Evolutionary conservation across 2,329 filamentous ascomycete species (phyloP).

Genomic region (Basipetospora sp.): DNA sequence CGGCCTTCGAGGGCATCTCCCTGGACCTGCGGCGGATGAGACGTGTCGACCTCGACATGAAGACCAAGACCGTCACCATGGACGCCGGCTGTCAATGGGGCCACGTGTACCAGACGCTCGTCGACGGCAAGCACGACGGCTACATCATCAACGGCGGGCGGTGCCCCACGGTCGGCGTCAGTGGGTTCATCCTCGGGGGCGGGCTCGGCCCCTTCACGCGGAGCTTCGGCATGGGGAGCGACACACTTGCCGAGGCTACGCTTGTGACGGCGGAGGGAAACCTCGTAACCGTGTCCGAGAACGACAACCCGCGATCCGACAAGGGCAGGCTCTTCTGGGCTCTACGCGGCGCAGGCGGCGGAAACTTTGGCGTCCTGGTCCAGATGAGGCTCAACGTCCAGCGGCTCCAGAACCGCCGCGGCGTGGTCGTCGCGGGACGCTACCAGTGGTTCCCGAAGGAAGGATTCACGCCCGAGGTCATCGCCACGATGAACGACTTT

Average conservation of each 20-base stretch:
- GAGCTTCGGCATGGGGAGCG: constrained; percentile 14
- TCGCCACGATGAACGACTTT: constrained; percentile 13
- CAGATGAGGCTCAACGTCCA: constrained; percentile 16
- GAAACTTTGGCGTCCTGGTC: constrained; percentile 25
- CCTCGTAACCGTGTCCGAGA: constrained; percentile 13
- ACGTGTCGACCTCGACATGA: constrained; percentile 12
- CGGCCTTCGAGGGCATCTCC: constrained; percentile 14
- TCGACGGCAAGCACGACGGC: constrained; percentile 12
- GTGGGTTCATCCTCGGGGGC: constrained; percentile 24
- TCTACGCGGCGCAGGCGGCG: constrained; percentile 24
- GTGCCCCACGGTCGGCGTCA: constrained; percentile 22
- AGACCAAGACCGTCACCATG: constrained; percentile 11
- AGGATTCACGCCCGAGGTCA: constrained; percentile 11
- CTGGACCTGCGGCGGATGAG: constrained; percentile 19
- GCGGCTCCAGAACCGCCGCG: constrained; percentile 6
- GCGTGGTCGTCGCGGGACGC: constrained; percentile 14
- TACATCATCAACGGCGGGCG: constrained; percentile 18
- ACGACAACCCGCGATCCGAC: constrained; percentile 9
- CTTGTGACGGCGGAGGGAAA: constrained; percentile 18
- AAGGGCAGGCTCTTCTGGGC: constrained; percentile 22
- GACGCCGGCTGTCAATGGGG: constrained; percentile 18
- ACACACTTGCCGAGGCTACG: constrained; percentile 10
- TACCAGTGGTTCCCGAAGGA: too few species aligned
- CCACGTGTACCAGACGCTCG: constrained; percentile 17
- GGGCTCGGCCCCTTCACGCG: constrained; percentile 20